Evolutionary conservation across 2,329 filamentous ascomycete species (phyloP).

Genomic region (Botrytis paeoniae): DNA sequence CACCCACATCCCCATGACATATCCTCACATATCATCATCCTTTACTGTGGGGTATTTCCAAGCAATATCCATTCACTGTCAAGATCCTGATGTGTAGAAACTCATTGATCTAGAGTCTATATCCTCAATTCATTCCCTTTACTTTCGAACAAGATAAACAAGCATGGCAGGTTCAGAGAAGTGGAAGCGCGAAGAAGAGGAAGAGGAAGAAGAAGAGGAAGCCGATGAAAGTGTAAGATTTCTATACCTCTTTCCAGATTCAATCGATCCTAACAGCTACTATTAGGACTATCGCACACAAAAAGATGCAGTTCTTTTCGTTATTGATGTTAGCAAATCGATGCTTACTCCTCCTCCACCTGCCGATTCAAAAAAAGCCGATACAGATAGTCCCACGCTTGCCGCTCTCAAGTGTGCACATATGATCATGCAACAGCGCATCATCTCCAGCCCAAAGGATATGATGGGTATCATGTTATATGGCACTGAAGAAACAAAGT

Average conservation of each 20-base stretch:
- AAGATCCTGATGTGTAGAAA: background rate
- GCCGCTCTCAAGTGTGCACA: conserved; percentile 94
- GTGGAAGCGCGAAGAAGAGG: conserved; percentile 55
- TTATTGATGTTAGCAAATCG: conserved; percentile 84
- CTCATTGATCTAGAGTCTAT: background rate
- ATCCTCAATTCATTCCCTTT: background rate
- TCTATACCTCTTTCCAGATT: conserved; percentile 20
- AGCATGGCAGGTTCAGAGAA: conserved; percentile 29
- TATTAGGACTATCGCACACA: conserved; percentile 78
- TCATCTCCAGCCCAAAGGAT: conserved; percentile 93
- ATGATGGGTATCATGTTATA: conserved; percentile 96
- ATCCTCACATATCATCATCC: background rate
- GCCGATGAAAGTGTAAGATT: conserved; percentile 58
- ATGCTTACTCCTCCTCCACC: conserved; percentile 72
- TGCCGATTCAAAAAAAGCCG: conserved; percentile 69
- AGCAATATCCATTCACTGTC: background rate
- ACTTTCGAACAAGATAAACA: background rate
- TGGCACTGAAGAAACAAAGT: conserved; percentile 81
- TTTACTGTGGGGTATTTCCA: no score
- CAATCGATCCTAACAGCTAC: background rate
- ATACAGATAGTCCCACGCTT: conserved; percentile 72
- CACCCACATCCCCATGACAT: background rate
- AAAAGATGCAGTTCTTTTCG: conserved; percentile 98
- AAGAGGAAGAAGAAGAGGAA: conserved; percentile 66
- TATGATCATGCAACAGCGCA: conserved; percentile 94